Base-by-base conservation (phyloP, 768 basidiomycete species). In the Collybiopsis luxurians region DNA sequence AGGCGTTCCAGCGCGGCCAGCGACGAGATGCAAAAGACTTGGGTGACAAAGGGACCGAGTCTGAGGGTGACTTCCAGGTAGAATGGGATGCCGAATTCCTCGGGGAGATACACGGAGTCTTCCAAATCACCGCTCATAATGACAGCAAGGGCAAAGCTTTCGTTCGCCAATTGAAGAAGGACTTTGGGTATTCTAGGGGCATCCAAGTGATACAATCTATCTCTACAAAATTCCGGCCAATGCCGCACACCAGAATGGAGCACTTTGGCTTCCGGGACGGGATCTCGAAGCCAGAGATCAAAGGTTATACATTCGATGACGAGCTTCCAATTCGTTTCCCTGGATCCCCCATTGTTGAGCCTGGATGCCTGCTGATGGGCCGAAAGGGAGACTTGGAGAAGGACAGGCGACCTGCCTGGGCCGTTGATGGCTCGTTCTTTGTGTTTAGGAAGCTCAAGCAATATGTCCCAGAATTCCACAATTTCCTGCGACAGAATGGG, bases 401-500 rank as follows among this genome's bases (percentile, higher is more conserved):
- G 4, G 11, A 12, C 45, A 47, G 11, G 13, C 65, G 65, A 21
- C 65, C 65, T 2, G 2, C 36, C 0, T 66, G 65, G 65, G 61
- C 64, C 7, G 63, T 63, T 52, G 67, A 71, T 34, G 72, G 71
- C 2, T n/a, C n/a, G n/a, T n/a, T n/a, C n/a, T n/a, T n/a, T n/a
- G n/a, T n/a, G n/a, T n/a, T n/a, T n/a, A n/a, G n/a, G n/a, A n/a
- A n/a, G n/a, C n/a, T n/a, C n/a, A n/a, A n/a, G n/a, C n/a, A n/a
- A n/a, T n/a, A n/a, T n/a, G n/a, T n/a, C n/a, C n/a, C n/a, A n/a
- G n/a, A n/a, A n/a, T n/a, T n/a, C n/a, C n/a, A n/a, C n/a, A n/a
- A n/a, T n/a, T n/a, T n/a, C n/a, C n/a, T n/a, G n/a, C n/a, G n/a
- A n/a, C n/a, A n/a, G n/a, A n/a, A n/a, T n/a, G n/a, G n/a, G n/a